Evolutionary conservation across 345 rosid genomes (phyloP), one percentile per base, ranked within the genome.

Genomic region (Populus ilicifolia): DNA sequence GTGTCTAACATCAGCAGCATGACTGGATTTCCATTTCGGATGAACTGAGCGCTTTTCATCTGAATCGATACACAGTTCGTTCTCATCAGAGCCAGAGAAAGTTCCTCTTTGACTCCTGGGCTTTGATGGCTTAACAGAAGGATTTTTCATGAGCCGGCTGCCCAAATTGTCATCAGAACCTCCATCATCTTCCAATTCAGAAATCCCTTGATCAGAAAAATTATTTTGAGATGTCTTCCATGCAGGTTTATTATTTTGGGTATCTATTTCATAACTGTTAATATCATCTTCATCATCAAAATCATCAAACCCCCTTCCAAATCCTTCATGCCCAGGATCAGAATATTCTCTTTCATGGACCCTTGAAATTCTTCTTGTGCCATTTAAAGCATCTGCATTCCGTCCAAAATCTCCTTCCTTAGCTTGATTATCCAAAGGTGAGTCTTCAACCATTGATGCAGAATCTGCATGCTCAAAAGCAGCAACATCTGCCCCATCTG

Each of bases 401-500:
- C 80, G 85, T 79, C 84, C 77, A 79, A 81, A 80, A 75, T 83
- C 84, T 70, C 79, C 84, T 79, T 76, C 85, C 63, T 4, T 74
- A 62, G 75, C 69, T 72, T 39, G 80, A 71, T 29, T 29, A 56
- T 33, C 80, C 25, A 75, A 21, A 46, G 81, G 81, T 50, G 78
- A 75, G 75, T 82, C 88, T 77, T 79, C 78, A 35, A 71, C 81
- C 75, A 66, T 86, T 71, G 78, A 75, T 6, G 79, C 72, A 69
- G 94, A 88, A 86, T 93, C 96, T 27, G 94, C 97, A 77, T 91
- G 83, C 87, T 93, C 97, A 74, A 93, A 95, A 2, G 94, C 89
- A 85, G 93, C 98, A 77, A 95, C 94, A 86, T 93, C 98, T 76
- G 96, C 97, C 0, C 98, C 99, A 78, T 96, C 99, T 65, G 99